Evolutionary conservation across 768 basidiomycete species (phyloP), one percentile per base, ranked within the genome.

Genomic region (Kwoniella sp.): DNA sequence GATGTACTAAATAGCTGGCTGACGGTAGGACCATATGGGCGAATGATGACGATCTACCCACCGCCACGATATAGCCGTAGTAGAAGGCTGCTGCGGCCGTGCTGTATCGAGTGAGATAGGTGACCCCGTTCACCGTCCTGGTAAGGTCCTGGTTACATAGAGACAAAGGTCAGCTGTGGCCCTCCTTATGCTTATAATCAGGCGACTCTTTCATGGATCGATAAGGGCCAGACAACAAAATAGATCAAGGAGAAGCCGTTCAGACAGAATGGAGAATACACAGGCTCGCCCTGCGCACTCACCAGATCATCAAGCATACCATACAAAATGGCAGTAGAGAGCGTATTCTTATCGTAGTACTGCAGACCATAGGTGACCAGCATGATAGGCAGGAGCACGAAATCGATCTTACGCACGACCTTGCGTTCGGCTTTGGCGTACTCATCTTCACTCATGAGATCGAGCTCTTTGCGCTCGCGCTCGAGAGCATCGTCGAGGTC

Each of bases 31-130:
- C n/a, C n/a, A n/a, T n/a, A n/a, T n/a, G n/a, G n/a, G n/a, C n/a
- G n/a, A n/a, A n/a, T n/a, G n/a, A n/a, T 15, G 25, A 22, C 17
- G 29, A n/a, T 45, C n/a, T 13, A 48, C 58, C 28, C 45, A 60
- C 76, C 22, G 69, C 73, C 22, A 73, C 70, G 66, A 79, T 74
- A 60, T 79, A 81, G 11, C 76, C 78, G 45, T 69, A 81, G 66
- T 81, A 81, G 69, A 81, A 81, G 15, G 77, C 78, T 0, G 78
- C 78, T 20, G 73, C 76, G 0, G 77, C 80, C 0, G 78, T 79
- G 9, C 70, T 73, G 53, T 76, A 81, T 20, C 69, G 53, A 0
- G 68, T 66, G 3, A 77, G 78, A 12, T 61, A 68, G 8, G 66
- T 62, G 1, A 71, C 75, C 1, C 75, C 79, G 29, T 76, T 66